These are phyloP conservation scores for Suillus discolor DNA, from an alignment of 768 basidiomycete species.

Conservation along the genomic window DNA sequence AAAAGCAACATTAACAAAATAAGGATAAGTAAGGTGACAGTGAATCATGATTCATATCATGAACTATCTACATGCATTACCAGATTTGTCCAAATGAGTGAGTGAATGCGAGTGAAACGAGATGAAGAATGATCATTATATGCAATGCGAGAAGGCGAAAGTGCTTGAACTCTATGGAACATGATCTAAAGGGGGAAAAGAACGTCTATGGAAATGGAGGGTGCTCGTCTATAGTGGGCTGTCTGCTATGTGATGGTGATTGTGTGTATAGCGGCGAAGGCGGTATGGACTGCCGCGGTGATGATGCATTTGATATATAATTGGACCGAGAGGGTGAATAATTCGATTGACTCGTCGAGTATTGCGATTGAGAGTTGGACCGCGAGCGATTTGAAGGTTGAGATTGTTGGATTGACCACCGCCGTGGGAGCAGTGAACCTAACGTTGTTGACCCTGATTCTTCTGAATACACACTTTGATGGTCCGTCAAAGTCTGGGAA, in stretches of 20 bases:
- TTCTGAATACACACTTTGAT: conserved; percentile 32
- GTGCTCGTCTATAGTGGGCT: conserved; percentile 35
- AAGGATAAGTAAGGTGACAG: conserved; percentile 9
- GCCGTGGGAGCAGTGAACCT: conserved; percentile 34
- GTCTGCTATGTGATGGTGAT: conserved; percentile 31
- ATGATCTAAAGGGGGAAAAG: neutral
- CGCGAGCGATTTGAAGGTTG: conserved; percentile 29
- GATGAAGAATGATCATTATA: neutral
- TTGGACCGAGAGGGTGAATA: conserved; percentile 10
- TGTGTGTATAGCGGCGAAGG: conserved; percentile 33
- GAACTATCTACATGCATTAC: conserved; percentile 11
- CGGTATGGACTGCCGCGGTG: conserved; percentile 32
- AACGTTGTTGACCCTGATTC: conserved; percentile 38
- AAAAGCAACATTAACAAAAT: conserved; percentile 12
- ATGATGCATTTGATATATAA: conserved; percentile 25
- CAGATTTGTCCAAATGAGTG: conserved; percentile 14
- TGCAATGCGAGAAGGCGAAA: conserved; percentile 4
- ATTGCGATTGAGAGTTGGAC: conserved; percentile 33
- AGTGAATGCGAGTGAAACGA: neutral
- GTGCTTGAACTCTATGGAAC: neutral
- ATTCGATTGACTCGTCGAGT: conserved; percentile 22
- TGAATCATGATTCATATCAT: conserved; percentile 6
- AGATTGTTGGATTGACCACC: conserved; percentile 36
- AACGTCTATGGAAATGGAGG: conserved; percentile 15
- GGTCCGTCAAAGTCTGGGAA: conserved; percentile 24